Base-by-base conservation (phyloP, 169 alveolate species). In the Plasmodium reichenowi region DNA sequence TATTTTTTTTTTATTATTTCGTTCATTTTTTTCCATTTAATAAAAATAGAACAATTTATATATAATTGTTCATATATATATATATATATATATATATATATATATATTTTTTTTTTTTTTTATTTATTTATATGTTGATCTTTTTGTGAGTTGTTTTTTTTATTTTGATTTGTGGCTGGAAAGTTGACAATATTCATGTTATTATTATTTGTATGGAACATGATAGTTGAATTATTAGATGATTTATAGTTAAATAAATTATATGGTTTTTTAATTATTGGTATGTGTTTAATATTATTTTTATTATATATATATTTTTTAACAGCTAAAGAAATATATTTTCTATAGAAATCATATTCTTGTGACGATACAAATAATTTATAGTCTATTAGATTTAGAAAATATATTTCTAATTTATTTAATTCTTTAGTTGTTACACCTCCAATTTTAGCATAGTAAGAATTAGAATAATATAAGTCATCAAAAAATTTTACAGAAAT, bases 401-500 rank as follows among this genome's bases (percentile, higher is more conserved):
- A 97, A 72, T 94, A 95, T 3, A 93, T 93, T 91, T 98, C 99
- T 17, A 98, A 93, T 50, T 89, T 75, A 74, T 97, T 97, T 45
- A 97, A 91, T 78, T 97, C 99, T 54, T 93, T 74, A 20, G 96
- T 95, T 29, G 96, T 92, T 8, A 98, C 98, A 15, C 99, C 99
- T 2, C 99, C 99, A 13, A 98, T 96, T 56, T 96, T 95, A 3
- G 99, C 98, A 87, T 96, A 97, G 78, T 93, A 96, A 47, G 89
- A 83, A 91, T 97, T 97, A 17, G 97, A 94, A 94, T 95, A 98
- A 93, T 93, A 97, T 24, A 93, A 91, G 72, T 98, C 99, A 72
- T 97, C 99, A 75, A 93, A 95, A 94, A 96, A 98, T 95, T 98
- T 98, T 17, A 98, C 97, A 20, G 98, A 95, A 13, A 97, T 94